Percentiles rank a stretch among this genome's conserved stretches.
These are phyloP conservation scores for Cyclanthera cordifolia DNA, from an alignment of 306 rosid genomes.

Conservation along the genomic window DNA sequence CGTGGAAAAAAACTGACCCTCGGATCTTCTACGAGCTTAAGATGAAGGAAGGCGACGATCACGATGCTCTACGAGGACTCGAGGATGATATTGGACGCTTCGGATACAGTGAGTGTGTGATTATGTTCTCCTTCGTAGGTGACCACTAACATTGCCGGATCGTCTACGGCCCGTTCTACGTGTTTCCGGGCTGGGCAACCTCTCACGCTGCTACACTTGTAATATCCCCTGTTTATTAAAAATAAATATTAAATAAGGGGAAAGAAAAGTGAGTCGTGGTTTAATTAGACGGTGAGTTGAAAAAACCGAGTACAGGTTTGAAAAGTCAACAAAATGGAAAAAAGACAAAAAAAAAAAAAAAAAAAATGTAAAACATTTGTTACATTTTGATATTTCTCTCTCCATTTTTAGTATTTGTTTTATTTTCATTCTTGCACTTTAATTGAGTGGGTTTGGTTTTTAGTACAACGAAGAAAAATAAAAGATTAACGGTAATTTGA, in stretches of 20 bases:
- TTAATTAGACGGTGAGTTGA: neutral
- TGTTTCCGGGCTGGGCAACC: slow-evolving; percentile 96
- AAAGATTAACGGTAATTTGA: too few species aligned
- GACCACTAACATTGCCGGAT: slow-evolving; percentile 73
- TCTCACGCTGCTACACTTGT: slow-evolving; percentile 94
- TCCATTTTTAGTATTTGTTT: too few species aligned
- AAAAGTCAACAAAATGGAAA: neutral
- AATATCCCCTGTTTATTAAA: slow-evolving; percentile 66
- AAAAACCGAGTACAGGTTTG: neutral
- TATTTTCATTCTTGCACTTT: too few species aligned
- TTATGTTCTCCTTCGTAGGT: slow-evolving; percentile 92
- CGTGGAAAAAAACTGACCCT: slow-evolving; percentile 28
- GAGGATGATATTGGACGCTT: slow-evolving; percentile 60
- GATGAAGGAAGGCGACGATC: neutral
- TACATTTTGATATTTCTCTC: too few species aligned
- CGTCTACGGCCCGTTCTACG: slow-evolving; percentile 87
- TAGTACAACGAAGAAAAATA: too few species aligned
- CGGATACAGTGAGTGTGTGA: slow-evolving; percentile 55
- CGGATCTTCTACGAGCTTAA: slow-evolving; percentile 39
- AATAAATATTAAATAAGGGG: too few species aligned
- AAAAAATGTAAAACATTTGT: too few species aligned
- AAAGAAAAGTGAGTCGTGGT: neutral
- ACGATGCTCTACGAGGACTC: slow-evolving; percentile 48
- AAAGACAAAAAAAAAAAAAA: neutral
- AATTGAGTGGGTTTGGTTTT: too few species aligned